These are phyloP conservation scores for Fraxinus angustifolia DNA, from an alignment of 305 asterid genomes.

Conservation along the genomic window DNA sequence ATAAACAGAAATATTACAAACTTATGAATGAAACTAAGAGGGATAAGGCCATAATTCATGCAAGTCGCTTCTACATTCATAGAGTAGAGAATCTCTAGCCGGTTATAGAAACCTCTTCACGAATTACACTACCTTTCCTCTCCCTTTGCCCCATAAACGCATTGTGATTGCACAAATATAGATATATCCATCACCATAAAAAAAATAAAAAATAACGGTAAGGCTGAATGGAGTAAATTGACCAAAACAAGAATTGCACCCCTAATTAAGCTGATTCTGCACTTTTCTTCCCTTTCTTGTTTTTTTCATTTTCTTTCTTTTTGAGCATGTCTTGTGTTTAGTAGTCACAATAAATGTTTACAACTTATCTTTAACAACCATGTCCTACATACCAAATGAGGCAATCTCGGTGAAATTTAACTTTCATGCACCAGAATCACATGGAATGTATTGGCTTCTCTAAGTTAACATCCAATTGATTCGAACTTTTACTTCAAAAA, in stretches of 20 bases:
- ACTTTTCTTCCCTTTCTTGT: neutral
- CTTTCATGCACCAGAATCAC: neutral
- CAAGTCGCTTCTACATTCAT: neutral
- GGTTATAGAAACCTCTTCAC: neutral
- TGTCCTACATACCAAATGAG: neutral
- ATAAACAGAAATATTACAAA: neutral
- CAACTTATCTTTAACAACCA: neutral
- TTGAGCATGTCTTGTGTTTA: no score
- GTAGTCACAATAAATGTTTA: no score
- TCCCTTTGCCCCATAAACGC: neutral
- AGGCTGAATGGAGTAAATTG: neutral
- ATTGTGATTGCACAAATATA: neutral
- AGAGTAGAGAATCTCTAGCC: constrained; percentile 3
- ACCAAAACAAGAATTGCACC: neutral
- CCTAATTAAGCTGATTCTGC: neutral
- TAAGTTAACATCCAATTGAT: neutral
- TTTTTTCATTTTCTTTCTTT: no score
- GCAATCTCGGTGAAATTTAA: neutral
- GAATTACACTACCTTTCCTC: neutral
- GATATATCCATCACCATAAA: neutral
- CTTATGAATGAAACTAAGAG: neutral
- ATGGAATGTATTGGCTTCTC: neutral
- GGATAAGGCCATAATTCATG: neutral
- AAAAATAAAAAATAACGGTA: neutral
- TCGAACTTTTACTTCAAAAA: neutral